These are phyloP conservation scores for Salicornia ramosissima DNA, from an alignment of 148 eudicot genomes.

Conservation along the genomic window DNA sequence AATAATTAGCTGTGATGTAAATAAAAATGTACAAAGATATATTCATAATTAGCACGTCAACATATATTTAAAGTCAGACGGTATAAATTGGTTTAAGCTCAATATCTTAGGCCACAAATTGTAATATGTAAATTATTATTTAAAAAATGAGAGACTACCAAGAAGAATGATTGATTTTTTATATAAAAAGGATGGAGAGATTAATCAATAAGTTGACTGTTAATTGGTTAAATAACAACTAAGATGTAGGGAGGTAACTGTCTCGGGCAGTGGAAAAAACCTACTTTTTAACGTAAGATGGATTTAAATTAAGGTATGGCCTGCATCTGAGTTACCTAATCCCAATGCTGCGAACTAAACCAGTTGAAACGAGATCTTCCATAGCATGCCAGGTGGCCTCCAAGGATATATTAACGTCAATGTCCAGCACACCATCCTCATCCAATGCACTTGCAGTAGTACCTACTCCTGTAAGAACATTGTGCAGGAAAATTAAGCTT, in stretches of 20 bases:
- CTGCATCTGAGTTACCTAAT: conserved; percentile 47
- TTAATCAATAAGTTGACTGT: background rate
- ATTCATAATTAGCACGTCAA: background rate
- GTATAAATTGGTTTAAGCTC: background rate
- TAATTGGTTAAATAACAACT: background rate
- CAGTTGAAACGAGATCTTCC: conserved; percentile 80
- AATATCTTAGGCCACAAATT: background rate
- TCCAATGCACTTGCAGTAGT: conserved; percentile 73
- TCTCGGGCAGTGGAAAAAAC: too few species aligned
- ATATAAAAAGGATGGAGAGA: background rate
- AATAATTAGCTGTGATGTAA: background rate
- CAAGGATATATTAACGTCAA: conserved; percentile 76
- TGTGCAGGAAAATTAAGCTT: background rate
- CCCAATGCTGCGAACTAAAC: conserved; percentile 88
- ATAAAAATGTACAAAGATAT: background rate
- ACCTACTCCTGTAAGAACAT: conserved; percentile 58
- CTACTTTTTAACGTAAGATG: background rate
- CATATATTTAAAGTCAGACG: background rate
- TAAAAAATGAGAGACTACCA: too few species aligned
- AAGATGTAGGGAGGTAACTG: background rate
- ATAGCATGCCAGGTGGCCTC: conserved; percentile 95
- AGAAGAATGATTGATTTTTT: too few species aligned
- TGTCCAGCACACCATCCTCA: conserved; percentile 81
- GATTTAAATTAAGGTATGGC: background rate
- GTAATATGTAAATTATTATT: background rate